Base-by-base conservation (phyloP, 2,329 filamentous ascomycete species). In the Colletotrichum abscissum region DNA sequence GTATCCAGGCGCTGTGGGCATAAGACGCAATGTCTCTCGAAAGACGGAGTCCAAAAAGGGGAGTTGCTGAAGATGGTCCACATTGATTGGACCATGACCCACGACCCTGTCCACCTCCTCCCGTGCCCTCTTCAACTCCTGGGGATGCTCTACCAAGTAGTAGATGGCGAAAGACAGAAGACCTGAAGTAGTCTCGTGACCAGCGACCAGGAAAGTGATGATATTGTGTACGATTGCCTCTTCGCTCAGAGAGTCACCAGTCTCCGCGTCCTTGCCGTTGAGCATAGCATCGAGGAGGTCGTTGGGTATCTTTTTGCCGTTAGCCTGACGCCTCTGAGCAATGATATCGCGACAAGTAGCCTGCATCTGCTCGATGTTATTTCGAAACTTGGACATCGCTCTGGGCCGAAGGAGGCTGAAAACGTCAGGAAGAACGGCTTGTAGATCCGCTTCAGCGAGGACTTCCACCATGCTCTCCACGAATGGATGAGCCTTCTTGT, bases 111-210 rank as follows among this genome's bases (percentile, higher is more conserved):
- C 92, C 8, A 95, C 90, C 78, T 95, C 93, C 72, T 90, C 80
- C 74, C 92, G 91, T 0, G 91, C 91, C 75, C 90, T 90, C 46
- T 82, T 82, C 74, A 91, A 90, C 1, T 85, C 84, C 1, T 87
- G 85, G 0, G 92, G 92, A 76, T 92, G 86, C 78, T 91, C 92
- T 38, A 93, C 80, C 1, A 95, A 84, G 66, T 92, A 86, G 78
- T 91, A 92, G 65, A 93, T 88, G 0, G 88, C 82, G 76, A 93
- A 94, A 0, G 91, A 88, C 9, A 94, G 80, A 14, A 92, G 82
- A 4, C 92, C 92, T 1, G 90, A 90, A 0, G 93, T 93, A 0
- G 93, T 95, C 74, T 93, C 92, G 76, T 93, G 91, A 5, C 91
- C 89, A 66, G 90, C 90, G 74, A 91, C 89, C n/a, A 93, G 81